These are phyloP conservation scores for Aspergillus sp. DNA, from an alignment of 2,329 filamentous ascomycete genomes.

Conservation along the genomic window DNA sequence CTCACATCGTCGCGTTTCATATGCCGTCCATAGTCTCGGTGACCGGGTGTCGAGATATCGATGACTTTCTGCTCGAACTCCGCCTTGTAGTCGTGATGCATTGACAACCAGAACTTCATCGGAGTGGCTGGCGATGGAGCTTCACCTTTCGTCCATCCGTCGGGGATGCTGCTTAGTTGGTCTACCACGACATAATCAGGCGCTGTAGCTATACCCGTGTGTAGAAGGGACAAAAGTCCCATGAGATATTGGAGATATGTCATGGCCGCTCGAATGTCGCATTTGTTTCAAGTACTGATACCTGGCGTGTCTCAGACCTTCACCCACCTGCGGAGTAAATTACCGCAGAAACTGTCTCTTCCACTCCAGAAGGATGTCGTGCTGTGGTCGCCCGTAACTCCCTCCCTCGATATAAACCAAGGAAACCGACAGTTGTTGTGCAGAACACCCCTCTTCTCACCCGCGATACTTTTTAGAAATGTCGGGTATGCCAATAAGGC, in stretches of 20 bases:
- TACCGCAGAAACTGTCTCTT: not conserved
- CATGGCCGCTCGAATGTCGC: slow-evolving; percentile 7
- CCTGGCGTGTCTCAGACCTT: not conserved
- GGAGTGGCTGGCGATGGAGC: slow-evolving; percentile 37
- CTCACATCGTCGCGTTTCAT: slow-evolving; percentile 63
- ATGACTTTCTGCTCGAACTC: slow-evolving; percentile 61
- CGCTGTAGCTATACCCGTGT: not conserved
- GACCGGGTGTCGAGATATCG: slow-evolving; percentile 63
- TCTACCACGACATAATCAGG: slow-evolving; percentile 30
- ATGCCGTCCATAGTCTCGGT: slow-evolving; percentile 62
- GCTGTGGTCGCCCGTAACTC: not conserved
- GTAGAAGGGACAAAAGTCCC: slow-evolving; percentile 15
- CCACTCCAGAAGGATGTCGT: not conserved
- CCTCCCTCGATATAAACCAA: not conserved
- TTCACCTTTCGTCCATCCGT: slow-evolving; percentile 36
- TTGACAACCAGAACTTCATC: slow-evolving; percentile 53
- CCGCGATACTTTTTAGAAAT: not conserved
- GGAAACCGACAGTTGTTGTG: not conserved
- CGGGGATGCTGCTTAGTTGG: slow-evolving; percentile 31
- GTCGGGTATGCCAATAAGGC: not conserved
- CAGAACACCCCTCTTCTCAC: no score
- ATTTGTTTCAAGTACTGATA: not conserved
- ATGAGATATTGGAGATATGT: slow-evolving; percentile 5
- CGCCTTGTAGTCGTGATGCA: slow-evolving; percentile 51
- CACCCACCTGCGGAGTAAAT: not conserved